Evolutionary conservation across 2,329 filamentous ascomycete genomes (phyloP).

Genomic region (Penicillium sp.): DNA sequence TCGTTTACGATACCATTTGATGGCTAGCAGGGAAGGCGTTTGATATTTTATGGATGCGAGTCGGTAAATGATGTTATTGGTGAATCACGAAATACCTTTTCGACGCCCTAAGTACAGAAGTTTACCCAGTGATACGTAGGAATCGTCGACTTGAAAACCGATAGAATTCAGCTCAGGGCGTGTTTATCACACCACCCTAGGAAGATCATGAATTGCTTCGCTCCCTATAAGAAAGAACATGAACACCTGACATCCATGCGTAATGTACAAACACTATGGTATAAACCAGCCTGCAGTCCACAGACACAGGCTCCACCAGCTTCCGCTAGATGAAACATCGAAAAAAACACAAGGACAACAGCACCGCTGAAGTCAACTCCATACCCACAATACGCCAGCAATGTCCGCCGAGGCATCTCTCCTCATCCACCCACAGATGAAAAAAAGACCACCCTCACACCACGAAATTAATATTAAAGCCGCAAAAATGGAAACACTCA

Average conservation of each 20-base stretch:
- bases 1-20: constrained; percentile 35
- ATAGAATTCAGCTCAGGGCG: background rate
- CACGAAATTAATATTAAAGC: constrained; percentile 11
- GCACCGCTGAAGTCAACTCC: constrained; percentile 7
- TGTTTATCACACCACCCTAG: background rate
- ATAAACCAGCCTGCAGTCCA: constrained; percentile 8
- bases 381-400: constrained; percentile 13
- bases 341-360: background rate
- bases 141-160: background rate
- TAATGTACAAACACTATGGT: constrained; percentile 25
- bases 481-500: background rate
- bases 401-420: background rate
- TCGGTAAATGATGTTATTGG: background rate
- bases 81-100: constrained; percentile 1
- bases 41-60: constrained; percentile 9
- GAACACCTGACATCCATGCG: constrained; percentile 22
- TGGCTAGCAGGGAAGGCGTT: constrained; percentile 22
- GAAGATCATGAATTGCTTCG: constrained; percentile 1
- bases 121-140: background rate
- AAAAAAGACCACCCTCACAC: background rate
- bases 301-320: background rate
- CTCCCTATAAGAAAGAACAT: constrained; percentile 9
- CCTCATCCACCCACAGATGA: background rate
- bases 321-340: background rate
- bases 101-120: background rate